Evolutionary conservation across 768 basidiomycete species (phyloP), one percentile per base, ranked within the genome.

Genomic region (Lentinula aciculospora): DNA sequence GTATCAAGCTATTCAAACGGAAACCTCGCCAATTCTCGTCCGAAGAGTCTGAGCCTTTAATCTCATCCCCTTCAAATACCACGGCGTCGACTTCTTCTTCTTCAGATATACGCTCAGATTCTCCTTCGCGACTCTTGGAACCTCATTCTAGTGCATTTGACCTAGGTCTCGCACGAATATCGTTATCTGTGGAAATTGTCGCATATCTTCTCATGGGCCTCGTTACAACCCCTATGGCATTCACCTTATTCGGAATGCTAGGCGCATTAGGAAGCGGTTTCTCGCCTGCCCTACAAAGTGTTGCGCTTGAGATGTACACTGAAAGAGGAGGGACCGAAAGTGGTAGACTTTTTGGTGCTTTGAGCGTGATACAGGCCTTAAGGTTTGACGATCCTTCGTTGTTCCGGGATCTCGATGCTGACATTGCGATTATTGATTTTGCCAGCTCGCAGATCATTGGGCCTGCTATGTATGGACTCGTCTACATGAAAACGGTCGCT

Each of bases 281-380:
- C 58, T 67, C 66, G 23, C 92, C 94, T 8, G 84, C 89, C 1
- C 59, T 80, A 7, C 85, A 90, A 57, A 86, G 86, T 21, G 78
- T 92, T 34, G 84, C 91, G 3, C 71, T 95, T 42, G 81, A 86
- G 23, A 66, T 90, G 45, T 89, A 86, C 60, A 71, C 72, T 28
- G 70, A 70, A n/a, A 72, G 74, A 19, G 80, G 80, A 1, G 81
- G 84, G 2, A 76, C 75, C 13, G 88, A 93, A 64, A 74, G 78
- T 12, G 94, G 92, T 2, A 78, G 75, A 63, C 74, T 97, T 17
- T 94, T 94, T 65, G 94, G 92, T 12, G 92, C 84, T 3, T 62
- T 94, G 58, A 84, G 86, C 57, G 88, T 94, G 28, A 62, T 92
- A 3, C 82, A 88, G 60, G 83, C 88, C 4, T 65, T 92, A 9